Percentiles rank a stretch among this genome's conserved stretches.
Evolutionary conservation across 2,329 filamentous ascomycete genomes (phyloP).

Genomic region (Aquanectria penicillioides): DNA sequence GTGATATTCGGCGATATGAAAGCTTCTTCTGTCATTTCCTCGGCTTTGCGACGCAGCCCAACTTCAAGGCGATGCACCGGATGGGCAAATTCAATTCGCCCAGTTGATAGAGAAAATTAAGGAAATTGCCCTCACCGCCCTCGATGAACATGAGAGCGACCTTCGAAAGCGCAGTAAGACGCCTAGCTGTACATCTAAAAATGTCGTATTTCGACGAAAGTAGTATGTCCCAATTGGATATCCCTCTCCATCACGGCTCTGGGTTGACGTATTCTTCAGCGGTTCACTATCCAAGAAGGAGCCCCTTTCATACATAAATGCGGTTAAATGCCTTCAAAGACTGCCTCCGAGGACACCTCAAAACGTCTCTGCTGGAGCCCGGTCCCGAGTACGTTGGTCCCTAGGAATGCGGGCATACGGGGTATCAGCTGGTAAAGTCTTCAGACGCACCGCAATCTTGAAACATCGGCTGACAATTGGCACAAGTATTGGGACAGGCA

Average conservation of each 20-base stretch:
- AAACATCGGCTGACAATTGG: background rate
- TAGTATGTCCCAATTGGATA: too few species aligned
- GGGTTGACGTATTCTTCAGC: too few species aligned
- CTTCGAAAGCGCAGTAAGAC: background rate
- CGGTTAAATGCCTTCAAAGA: background rate
- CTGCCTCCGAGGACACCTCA: background rate
- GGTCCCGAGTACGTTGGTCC: background rate
- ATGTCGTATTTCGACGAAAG: background rate
- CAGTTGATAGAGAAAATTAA: background rate
- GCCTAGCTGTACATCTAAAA: background rate
- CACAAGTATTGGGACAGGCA: constrained; percentile 60
- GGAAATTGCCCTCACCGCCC: background rate
- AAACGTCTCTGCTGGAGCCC: background rate
- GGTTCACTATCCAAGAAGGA: background rate
- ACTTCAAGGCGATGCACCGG: background rate
- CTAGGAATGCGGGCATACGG: background rate
- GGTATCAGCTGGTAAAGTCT: background rate
- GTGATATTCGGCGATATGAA: too few species aligned
- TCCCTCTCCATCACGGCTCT: too few species aligned
- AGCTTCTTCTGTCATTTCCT: background rate
- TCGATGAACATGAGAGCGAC: background rate
- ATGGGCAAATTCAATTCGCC: background rate
- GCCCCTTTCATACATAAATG: background rate
- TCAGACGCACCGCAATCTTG: background rate
- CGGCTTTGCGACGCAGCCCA: background rate